Base-by-base conservation (phyloP, 805 yeast genomes). In the Soucietia sequanensis region DNA sequence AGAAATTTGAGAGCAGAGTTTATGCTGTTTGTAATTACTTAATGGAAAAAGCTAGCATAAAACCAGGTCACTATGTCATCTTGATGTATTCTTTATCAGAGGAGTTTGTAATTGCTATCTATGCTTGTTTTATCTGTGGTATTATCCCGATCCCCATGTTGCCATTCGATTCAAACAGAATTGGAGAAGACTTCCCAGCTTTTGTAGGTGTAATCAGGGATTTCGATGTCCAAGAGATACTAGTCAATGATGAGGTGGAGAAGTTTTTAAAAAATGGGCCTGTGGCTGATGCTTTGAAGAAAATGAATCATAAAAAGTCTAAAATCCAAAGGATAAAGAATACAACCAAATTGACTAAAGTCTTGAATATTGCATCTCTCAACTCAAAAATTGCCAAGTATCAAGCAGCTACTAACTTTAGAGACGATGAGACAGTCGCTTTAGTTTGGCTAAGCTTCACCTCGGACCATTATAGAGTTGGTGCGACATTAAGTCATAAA, bases 111-210 rank as follows among this genome's bases (percentile, higher is more conserved):
- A 78, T 87, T 19, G 87, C 95, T 2, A 68, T 89, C 1, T 79
- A 81, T 58, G 97, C 99, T 0, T 91, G 98, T 54, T 75, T 91
- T 56, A 61, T 82, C 37, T 75, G 89, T 34, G 96, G 96, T 6
- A 38, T 88, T 4, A 72, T 85, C 3, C 87, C 93, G 1, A 71
- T 91, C 11, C 93, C 95, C 0, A 58, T 88, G 54, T 65, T 80
- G 7, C 89, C 95, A 0, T 61, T 89, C 26, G 88, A 83, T 41
- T 67, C 79, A 9, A 72, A 70, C 27, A 63, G 89, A 35, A 65
- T 82, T 6, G 80, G 75, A 4, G 96, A 86, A 48, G 97, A 91
- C 50, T 68, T 80, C 15, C 74, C 78, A 2, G 81, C 84, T 0
- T 72, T 89, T 34, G 65, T 78, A 7, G 75, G 75, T 6, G 71